Percentiles rank a stretch among this genome's conserved stretches.
These are phyloP conservation scores for Lepraria neglecta DNA, from an alignment of 495 filamentous ascomycete species.

Conservation along the genomic window DNA sequence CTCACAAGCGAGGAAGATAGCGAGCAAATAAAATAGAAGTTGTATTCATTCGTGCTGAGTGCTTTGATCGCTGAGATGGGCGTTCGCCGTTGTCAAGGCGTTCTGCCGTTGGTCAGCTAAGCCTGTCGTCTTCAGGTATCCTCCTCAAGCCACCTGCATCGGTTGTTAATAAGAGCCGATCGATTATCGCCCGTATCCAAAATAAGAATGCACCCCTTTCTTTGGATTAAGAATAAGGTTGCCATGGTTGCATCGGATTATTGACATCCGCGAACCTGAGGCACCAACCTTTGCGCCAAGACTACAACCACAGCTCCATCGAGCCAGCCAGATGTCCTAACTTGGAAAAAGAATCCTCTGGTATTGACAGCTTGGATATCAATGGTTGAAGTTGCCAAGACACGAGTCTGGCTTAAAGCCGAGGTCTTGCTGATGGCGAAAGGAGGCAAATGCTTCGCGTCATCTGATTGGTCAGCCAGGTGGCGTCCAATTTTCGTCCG, in stretches of 20 bases:
- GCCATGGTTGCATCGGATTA: not conserved
- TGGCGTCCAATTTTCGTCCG: slow-evolving; percentile 1
- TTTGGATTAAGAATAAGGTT: slow-evolving; percentile 10
- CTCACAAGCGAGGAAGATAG: not conserved
- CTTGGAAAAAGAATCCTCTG: not conserved
- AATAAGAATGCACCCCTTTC: not conserved
- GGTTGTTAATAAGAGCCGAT: not conserved
- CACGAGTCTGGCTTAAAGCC: not conserved
- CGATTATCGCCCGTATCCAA: not conserved
- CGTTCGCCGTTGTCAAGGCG: not conserved
- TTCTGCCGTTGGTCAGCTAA: slow-evolving; percentile 1
- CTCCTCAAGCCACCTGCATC: slow-evolving; percentile 2
- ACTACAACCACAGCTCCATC: not conserved
- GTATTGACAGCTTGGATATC: not conserved
- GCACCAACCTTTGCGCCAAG: not conserved
- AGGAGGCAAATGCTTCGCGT: slow-evolving; percentile 8
- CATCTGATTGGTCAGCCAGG: slow-evolving; percentile 15
- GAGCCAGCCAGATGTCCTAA: not conserved
- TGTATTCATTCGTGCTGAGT: not conserved
- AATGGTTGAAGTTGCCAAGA: not conserved
- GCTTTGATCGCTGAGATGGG: not conserved
- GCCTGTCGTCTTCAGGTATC: not conserved
- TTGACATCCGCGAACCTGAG: not conserved
- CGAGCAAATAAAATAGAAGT: not conserved
- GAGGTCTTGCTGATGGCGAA: slow-evolving; percentile 7